Conservation (phyloP, 1,284 basidiomycete genomes). For the Cutaneotrichosporon arboriforme region DNA sequence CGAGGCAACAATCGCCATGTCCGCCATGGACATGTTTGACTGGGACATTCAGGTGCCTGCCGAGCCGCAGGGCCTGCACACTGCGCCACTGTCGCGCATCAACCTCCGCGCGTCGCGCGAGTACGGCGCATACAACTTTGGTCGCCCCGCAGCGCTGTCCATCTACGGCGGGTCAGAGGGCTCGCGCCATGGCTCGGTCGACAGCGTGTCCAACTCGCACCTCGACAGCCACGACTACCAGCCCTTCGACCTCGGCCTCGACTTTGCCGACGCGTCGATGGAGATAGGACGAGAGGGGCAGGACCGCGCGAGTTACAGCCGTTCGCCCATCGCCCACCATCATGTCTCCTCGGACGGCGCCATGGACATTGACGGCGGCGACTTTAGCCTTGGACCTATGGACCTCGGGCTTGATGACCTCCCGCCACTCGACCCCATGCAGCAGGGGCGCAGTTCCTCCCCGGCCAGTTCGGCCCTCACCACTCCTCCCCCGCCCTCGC, state of each 20-base stretch:
- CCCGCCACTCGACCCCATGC: slow-evolving; percentile 41
- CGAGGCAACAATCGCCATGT: background rate
- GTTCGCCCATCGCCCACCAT: slow-evolving; percentile 40
- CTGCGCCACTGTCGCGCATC: slow-evolving; percentile 16
- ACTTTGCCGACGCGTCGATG: slow-evolving; percentile 50
- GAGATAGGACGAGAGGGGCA: slow-evolving; percentile 69
- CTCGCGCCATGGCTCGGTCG: slow-evolving; percentile 26
- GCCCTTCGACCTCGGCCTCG: slow-evolving; percentile 41
- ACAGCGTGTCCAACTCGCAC: slow-evolving; percentile 47
- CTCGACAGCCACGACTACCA: slow-evolving; percentile 77
- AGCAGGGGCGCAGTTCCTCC: background rate
- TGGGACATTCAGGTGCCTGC: slow-evolving; percentile 24
- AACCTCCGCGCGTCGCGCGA: slow-evolving; percentile 27
- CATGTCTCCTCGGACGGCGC: slow-evolving; percentile 34
- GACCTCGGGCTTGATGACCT: slow-evolving; percentile 35
- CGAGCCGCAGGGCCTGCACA: slow-evolving; percentile 10
- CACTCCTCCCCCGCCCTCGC: slow-evolving; percentile 41
- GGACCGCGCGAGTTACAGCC: background rate
- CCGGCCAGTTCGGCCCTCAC: slow-evolving; percentile 17
- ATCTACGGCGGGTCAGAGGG: slow-evolving; percentile 35
- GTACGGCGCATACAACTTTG: slow-evolving; percentile 45
- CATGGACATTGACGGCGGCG: slow-evolving; percentile 11
- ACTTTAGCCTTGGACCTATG: slow-evolving; percentile 1
- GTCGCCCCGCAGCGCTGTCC: slow-evolving; percentile 46
- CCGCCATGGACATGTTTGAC: slow-evolving; percentile 35